Evolutionary conservation across 2,329 filamentous ascomycete species (phyloP).

Genomic region (Sarocladium oryzae): DNA sequence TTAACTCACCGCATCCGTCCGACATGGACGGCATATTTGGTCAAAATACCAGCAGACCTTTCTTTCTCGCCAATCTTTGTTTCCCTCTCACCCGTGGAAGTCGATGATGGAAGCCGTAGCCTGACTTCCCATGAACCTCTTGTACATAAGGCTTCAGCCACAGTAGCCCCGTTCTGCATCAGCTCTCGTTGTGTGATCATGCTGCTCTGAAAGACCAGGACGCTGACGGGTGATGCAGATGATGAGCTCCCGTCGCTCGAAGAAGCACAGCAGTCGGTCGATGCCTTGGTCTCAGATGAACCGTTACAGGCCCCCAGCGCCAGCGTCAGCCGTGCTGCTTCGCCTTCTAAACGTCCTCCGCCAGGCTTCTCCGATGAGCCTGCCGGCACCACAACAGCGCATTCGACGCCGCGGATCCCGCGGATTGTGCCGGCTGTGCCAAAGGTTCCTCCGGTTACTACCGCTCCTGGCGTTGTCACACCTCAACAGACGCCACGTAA

Average conservation of each 20-base stretch:
- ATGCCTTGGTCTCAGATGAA: constrained; percentile 63
- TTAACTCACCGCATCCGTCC: constrained; percentile 43
- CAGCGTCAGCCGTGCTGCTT: constrained; percentile 10
- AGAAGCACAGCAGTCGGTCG: constrained; percentile 57
- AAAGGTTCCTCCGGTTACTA: constrained; percentile 19
- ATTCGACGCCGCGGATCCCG: constrained; percentile 9
- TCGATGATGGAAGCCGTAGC: constrained; percentile 57
- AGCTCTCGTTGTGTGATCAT: constrained; percentile 22
- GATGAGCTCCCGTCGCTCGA: constrained; percentile 56
- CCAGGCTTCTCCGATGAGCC: constrained; percentile 22
- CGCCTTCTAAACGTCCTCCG: constrained; percentile 16
- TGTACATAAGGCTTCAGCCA: constrained; percentile 33
- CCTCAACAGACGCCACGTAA: constrained; percentile 28
- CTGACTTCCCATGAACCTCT: constrained; percentile 32
- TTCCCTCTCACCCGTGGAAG: constrained; percentile 40
- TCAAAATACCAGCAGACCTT: constrained; percentile 35
- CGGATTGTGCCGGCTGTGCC: constrained; percentile 20
- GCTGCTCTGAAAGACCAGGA: not conserved
- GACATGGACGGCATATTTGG: constrained; percentile 28
- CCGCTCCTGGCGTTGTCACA: constrained; percentile 21
- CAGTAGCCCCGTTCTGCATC: constrained; percentile 14
- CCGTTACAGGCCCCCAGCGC: constrained; percentile 12
- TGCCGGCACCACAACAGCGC: constrained; percentile 12
- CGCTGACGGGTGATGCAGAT: constrained; percentile 38
- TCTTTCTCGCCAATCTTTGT: constrained; percentile 28